Percentiles rank a stretch among this genome's conserved stretches.
phyloP scores from a whole-genome alignment of 108 stramenopile species.

The Heterococcus sp. region DNA sequence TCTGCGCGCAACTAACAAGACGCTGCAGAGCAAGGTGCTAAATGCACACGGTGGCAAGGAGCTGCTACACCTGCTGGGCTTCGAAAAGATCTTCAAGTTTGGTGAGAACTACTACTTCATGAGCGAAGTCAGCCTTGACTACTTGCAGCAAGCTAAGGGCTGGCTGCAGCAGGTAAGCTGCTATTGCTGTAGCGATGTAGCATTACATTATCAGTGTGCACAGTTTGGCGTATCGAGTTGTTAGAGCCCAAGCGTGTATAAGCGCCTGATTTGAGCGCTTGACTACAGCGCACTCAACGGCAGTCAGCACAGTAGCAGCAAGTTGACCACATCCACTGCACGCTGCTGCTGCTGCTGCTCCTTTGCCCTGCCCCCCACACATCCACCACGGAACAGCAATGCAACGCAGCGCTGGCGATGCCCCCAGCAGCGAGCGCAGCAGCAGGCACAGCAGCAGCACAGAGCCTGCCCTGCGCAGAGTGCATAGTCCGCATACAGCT shows the following conservation, averaged over 20 bases:
- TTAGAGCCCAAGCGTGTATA: too few relatives aligned
- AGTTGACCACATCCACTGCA: too few relatives aligned
- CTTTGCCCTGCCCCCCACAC: too few relatives aligned
- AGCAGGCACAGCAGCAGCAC: too few relatives aligned
- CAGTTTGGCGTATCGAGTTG: too few relatives aligned
- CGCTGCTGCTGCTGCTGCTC: too few relatives aligned
- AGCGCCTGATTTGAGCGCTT: too few relatives aligned
- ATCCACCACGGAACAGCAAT: too few relatives aligned
- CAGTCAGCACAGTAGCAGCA: too few relatives aligned
- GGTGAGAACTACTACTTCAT: slow-evolving; percentile 33
- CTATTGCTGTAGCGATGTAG: too few relatives aligned
- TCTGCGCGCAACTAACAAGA: slow-evolving; percentile 17
- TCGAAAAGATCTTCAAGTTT: slow-evolving; percentile 41
- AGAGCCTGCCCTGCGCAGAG: neutral
- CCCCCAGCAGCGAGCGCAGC: neutral
- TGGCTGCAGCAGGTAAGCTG: slow-evolving; percentile 22
- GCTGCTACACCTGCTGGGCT: slow-evolving; percentile 25
- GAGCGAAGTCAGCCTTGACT: slow-evolving; percentile 17
- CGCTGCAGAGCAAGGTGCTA: slow-evolving; percentile 6
- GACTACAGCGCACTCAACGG: too few relatives aligned
- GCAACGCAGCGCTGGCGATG: neutral
- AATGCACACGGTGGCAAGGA: slow-evolving; percentile 34
- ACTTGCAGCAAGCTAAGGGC: slow-evolving; percentile 18
- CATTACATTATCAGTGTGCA: too few relatives aligned
- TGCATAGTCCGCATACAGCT: slow-evolving; percentile 1